A percentile compares a stretch with the other conserved stretches of the same genome.
Evolutionary conservation across 495 filamentous ascomycete species (phyloP).

Genomic region (Penicillium longicatenatum): DNA sequence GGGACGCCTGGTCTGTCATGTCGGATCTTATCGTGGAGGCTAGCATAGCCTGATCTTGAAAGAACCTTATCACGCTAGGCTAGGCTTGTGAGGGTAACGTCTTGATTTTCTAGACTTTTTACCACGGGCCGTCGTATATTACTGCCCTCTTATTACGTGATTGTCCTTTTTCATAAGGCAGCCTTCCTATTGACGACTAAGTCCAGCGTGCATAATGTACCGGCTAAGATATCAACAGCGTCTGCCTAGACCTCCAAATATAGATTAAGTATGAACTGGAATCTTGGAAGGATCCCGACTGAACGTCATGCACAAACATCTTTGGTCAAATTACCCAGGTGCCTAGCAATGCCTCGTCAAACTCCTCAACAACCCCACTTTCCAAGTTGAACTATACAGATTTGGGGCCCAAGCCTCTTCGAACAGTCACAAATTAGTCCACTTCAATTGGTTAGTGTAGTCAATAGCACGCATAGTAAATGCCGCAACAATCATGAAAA

Average conservation of each 20-base stretch:
- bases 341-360: background rate
- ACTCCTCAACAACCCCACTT: background rate
- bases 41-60: background rate
- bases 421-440: background rate
- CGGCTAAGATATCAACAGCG: background rate
- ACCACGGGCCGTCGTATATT: background rate
- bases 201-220: background rate
- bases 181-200: background rate
- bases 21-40: background rate
- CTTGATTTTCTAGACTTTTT: background rate
- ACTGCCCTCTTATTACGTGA: background rate
- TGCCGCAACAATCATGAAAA: background rate
- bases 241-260: conserved; percentile 1
- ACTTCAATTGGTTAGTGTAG: background rate
- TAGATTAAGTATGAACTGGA: background rate
- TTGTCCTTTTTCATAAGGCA: background rate
- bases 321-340: background rate
- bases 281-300: background rate
- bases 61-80: background rate
- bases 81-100: background rate
- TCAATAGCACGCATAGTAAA: background rate
- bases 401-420: background rate
- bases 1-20: conserved; percentile 4
- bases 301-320: background rate
- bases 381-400: background rate